phyloP scores from a whole-genome alignment of 495 filamentous ascomycete genomes.

The Aspergillus hancockii region DNA sequence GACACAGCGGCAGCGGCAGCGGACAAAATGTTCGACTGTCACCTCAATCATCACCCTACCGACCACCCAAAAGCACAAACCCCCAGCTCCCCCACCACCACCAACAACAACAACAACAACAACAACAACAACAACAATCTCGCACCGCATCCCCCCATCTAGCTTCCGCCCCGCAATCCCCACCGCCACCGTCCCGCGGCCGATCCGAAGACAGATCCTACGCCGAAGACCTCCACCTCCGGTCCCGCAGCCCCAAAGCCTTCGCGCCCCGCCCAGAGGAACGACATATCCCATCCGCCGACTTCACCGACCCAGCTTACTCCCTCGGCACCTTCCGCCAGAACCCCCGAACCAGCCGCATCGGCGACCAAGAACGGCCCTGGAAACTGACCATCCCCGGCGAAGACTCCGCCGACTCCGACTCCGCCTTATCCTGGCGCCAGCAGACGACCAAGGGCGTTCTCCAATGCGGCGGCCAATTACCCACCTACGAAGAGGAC shows the following conservation, averaged over 20 bases:
- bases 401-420: constrained; percentile 8
- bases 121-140: constrained; percentile 1
- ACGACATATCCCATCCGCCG: constrained; percentile 18
- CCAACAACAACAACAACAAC: constrained; percentile 6
- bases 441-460: constrained; percentile 12
- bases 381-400: constrained; percentile 33
- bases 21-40: constrained; percentile 10
- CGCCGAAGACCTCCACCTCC: constrained; percentile 28
- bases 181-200: constrained; percentile 19
- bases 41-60: constrained; percentile 11
- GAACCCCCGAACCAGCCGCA: constrained; percentile 24
- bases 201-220: constrained; percentile 21
- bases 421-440: neutral
- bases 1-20: neutral
- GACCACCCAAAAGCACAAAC: constrained; percentile 4
- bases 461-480: constrained; percentile 9
- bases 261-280: constrained; percentile 22
- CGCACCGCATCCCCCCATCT: constrained; percentile 6
- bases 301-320: constrained; percentile 30
- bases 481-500: constrained; percentile 25
- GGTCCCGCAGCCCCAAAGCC: constrained; percentile 28
- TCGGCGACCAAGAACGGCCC: constrained; percentile 34
- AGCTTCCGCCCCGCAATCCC: constrained; percentile 16
- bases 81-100: constrained; percentile 2
- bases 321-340: constrained; percentile 27